Conservation (phyloP, 345 rosid species). For the Melaleuca quinquenervia region DNA sequence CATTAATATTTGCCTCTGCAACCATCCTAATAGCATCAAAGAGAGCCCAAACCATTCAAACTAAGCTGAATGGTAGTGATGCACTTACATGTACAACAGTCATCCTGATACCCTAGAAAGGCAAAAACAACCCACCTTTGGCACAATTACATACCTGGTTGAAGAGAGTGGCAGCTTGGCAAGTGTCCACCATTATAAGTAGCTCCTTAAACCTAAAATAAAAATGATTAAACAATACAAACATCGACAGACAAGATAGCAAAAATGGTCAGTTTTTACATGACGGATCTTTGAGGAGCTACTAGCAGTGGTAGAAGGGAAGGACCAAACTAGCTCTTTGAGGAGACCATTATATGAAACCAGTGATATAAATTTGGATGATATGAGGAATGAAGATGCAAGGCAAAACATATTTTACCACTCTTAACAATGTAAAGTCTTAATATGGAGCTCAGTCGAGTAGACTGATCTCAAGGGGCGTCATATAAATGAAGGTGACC, state of each 20-base stretch:
- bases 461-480: neutral
- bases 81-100: neutral
- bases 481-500: neutral
- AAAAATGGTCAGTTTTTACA: neutral
- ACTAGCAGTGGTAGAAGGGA: neutral
- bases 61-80: neutral
- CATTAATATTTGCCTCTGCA: neutral
- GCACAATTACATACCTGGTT: constrained; percentile 49
- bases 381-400: neutral
- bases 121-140: neutral
- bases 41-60: neutral
- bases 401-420: neutral
- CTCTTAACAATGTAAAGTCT: neutral
- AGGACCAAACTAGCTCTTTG: neutral
- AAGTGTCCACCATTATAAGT: constrained; percentile 97
- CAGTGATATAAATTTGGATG: neutral
- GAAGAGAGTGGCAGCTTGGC: constrained; percentile 98
- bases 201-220: constrained; percentile 81
- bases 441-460: neutral
- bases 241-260: neutral
- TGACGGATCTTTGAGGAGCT: neutral
- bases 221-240: neutral
- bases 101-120: neutral
- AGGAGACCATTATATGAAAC: neutral
- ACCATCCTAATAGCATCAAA: neutral